phyloP scores from a whole-genome alignment of 768 basidiomycete genomes.

The Rhodotorula graminis region DNA sequence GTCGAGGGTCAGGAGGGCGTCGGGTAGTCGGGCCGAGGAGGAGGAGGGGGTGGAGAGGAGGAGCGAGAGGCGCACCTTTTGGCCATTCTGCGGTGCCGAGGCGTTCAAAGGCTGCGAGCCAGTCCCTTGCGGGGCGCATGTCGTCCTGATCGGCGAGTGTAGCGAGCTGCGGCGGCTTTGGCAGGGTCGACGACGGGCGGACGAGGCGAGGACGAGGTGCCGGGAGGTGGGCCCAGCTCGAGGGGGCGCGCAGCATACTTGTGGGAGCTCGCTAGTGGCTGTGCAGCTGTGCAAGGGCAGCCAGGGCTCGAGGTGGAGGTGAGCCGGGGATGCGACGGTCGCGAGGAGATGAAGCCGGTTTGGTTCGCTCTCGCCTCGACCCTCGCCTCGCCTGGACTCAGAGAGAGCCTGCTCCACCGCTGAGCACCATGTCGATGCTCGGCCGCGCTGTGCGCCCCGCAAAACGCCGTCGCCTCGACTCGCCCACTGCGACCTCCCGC shows the following conservation, averaged over 20 bases:
- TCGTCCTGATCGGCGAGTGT: conserved; percentile 13
- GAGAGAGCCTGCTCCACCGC: background rate
- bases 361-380: background rate
- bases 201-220: background rate
- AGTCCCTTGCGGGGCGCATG: conserved; percentile 16
- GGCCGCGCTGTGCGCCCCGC: background rate
- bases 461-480: background rate
- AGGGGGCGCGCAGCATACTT: background rate
- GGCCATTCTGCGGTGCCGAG: conserved; percentile 2
- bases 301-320: too few relatives aligned
- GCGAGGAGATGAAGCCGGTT: background rate
- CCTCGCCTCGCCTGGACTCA: background rate
- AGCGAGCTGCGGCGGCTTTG: conserved; percentile 6
- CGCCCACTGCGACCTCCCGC: background rate
- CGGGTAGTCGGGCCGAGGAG: background rate
- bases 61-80: conserved; percentile 1
- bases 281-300: too few relatives aligned
- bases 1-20: background rate
- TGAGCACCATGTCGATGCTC: background rate
- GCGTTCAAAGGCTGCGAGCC: conserved; percentile 6
- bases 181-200: background rate
- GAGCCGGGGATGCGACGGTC: too few relatives aligned
- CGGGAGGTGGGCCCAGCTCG: background rate
- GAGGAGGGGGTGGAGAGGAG: background rate
- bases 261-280: too few relatives aligned